Conservation (phyloP, 225 moss, liverwort and hornwort species). For the Lunularia cruciata region DNA sequence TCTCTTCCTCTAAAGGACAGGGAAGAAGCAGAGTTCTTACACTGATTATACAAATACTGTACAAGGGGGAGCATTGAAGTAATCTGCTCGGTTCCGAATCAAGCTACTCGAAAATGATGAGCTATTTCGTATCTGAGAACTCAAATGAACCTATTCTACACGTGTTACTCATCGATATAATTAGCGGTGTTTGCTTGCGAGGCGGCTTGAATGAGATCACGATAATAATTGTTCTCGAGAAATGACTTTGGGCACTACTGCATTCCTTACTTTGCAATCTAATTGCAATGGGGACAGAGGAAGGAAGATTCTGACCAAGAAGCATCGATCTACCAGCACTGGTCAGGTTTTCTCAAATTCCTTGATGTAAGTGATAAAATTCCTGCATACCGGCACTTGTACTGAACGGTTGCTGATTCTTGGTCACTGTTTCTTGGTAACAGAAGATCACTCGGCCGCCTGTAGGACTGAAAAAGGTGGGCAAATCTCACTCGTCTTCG, state of each 20-base stretch:
- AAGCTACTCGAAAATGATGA: neutral
- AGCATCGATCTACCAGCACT: neutral
- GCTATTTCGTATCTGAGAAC: neutral
- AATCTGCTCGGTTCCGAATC: neutral
- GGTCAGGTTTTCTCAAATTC: neutral
- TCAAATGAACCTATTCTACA: neutral
- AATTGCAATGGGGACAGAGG: neutral
- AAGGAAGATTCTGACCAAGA: neutral
- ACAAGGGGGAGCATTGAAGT: conserved; percentile 6
- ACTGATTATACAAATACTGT: conserved; percentile 20
- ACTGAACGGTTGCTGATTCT: no score
- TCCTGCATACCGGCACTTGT: no score
- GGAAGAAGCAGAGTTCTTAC: neutral
- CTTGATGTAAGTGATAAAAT: no score
- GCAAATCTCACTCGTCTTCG: neutral
- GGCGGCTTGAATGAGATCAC: neutral
- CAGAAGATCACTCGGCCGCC: neutral
- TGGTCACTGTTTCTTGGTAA: neutral
- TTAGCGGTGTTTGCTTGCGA: neutral
- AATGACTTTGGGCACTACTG: no score
- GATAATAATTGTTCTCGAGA: no score
- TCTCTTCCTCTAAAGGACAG: neutral
- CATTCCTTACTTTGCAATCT: no score
- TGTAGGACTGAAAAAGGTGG: neutral
- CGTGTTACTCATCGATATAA: neutral